These are phyloP conservation scores for Boletus rubescentipes DNA, from an alignment of 768 basidiomycete genomes.

Conservation along the genomic window DNA sequence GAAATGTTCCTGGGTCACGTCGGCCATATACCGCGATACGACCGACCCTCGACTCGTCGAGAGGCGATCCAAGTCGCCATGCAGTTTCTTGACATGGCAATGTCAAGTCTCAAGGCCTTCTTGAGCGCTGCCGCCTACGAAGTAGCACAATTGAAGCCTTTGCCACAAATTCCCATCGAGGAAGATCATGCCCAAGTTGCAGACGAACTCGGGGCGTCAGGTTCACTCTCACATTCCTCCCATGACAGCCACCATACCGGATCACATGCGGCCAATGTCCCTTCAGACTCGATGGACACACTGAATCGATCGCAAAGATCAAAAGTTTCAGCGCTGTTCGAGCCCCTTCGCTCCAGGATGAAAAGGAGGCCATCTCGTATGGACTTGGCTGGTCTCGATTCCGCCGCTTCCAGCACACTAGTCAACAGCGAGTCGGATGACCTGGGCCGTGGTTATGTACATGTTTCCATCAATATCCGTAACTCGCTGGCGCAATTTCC, in stretches of 20 bases:
- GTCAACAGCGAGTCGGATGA: conserved; percentile 17
- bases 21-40: conserved; percentile 2
- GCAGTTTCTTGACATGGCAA: conserved; percentile 31
- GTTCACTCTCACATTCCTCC: conserved; percentile 6
- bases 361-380: conserved; percentile 8
- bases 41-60: not conserved
- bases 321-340: conserved; percentile 17
- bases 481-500: conserved; percentile 32
- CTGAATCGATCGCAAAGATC: conserved; percentile 2
- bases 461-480: conserved; percentile 25
- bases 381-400: conserved; percentile 2
- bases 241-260: not conserved
- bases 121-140: conserved; percentile 32
- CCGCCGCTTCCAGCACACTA: conserved; percentile 21
- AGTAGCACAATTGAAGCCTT: conserved; percentile 26
- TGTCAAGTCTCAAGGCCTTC: conserved; percentile 33
- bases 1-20: conserved; percentile 26
- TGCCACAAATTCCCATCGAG: conserved; percentile 23
- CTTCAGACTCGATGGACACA: conserved; percentile 4
- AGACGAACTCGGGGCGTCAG: conserved; percentile 1
- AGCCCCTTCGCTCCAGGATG: conserved; percentile 9
- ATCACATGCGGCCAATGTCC: not conserved
- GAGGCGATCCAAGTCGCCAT: conserved; percentile 19
- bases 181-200: not conserved
- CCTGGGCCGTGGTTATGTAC: conserved; percentile 18